phyloP scores from a whole-genome alignment of 352 stramenopile species.

The Globisporangium camurandrum region DNA sequence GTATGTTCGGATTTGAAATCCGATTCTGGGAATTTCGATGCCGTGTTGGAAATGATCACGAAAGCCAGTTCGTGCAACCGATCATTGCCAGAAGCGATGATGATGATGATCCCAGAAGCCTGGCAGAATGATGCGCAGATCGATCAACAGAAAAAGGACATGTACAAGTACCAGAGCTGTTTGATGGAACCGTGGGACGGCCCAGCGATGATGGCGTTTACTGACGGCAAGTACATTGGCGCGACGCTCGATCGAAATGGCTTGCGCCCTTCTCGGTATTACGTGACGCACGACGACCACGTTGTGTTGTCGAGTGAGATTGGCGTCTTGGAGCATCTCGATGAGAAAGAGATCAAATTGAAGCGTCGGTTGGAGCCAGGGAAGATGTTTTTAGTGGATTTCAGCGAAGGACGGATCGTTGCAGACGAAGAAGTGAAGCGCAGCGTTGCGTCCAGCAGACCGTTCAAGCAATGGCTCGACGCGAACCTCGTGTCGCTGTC shows the following conservation, averaged over 20 bases:
- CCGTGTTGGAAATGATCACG: constrained; percentile 91
- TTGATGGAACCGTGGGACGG: constrained; percentile 98
- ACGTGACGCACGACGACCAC: constrained; percentile 95
- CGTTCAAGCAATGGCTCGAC: constrained; percentile 92
- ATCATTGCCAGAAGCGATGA: constrained; percentile 92
- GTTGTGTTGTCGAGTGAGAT: constrained; percentile 94
- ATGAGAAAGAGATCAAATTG: constrained; percentile 88
- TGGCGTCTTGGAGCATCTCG: constrained; percentile 88
- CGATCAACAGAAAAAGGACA: constrained; percentile 90
- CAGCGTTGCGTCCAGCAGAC: constrained; percentile 75
- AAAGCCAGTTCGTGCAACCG: constrained; percentile 87
- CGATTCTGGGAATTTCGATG: constrained; percentile 96
- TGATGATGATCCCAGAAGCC: constrained; percentile 98
- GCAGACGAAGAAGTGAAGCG: constrained; percentile 95
- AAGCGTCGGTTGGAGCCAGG: constrained; percentile 94
- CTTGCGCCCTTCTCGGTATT: constrained; percentile 93
- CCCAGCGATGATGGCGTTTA: constrained; percentile 97
- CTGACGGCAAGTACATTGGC: constrained; percentile 92
- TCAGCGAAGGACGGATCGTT: constrained; percentile 92
- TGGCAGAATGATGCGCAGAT: constrained; percentile 95
- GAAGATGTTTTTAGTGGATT: constrained; percentile 97
- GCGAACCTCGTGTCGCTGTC: constrained; percentile 87
- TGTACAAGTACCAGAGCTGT: constrained; percentile 97
- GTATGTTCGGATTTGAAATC: constrained; percentile 93
- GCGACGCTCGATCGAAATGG: constrained; percentile 96